These are phyloP conservation scores for Trichoderma sp. DNA, from an alignment of 2,329 filamentous ascomycete genomes.

Conservation along the genomic window DNA sequence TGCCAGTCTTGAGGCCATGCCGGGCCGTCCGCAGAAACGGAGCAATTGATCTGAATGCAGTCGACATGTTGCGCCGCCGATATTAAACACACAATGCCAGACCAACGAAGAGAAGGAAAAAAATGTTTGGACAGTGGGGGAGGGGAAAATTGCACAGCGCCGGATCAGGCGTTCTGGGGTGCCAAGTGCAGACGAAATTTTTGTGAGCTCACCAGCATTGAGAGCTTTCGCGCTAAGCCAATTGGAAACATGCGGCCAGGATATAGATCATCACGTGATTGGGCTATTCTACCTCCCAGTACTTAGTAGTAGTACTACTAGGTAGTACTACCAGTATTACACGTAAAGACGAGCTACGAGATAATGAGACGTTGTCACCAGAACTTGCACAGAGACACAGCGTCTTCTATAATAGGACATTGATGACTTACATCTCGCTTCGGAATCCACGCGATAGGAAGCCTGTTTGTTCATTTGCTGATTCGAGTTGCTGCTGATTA, in stretches of 20 bases:
- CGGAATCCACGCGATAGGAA: not conserved
- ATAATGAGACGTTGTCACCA: too few species aligned
- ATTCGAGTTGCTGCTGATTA: not conserved
- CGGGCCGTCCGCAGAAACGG: constrained; percentile 81
- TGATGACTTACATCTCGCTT: not conserved
- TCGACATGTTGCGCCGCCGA: constrained; percentile 63
- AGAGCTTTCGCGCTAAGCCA: constrained; percentile 9
- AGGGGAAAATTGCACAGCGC: constrained; percentile 23
- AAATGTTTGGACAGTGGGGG: constrained; percentile 17
- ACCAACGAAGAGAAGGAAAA: constrained; percentile 27
- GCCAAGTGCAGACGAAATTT: constrained; percentile 33
- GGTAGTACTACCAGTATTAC: not conserved
- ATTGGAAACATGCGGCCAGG: not conserved
- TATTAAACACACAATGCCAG: constrained; percentile 27
- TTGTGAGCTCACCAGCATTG: constrained; percentile 31
- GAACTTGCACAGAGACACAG: not conserved
- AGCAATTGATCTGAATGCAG: constrained; percentile 71
- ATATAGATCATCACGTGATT: constrained; percentile 11
- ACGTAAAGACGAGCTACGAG: too few species aligned
- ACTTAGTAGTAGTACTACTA: not conserved
- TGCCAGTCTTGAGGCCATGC: constrained; percentile 65
- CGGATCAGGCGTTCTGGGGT: constrained; percentile 24
- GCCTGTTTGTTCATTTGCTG: not conserved
- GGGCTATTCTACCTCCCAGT: not conserved
- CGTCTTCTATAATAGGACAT: not conserved